A percentile compares a stretch with the other conserved stretches of the same genome.
phyloP scores from a whole-genome alignment of 129 eudicot species.

The Pseudognaphalium luteoalbum region DNA sequence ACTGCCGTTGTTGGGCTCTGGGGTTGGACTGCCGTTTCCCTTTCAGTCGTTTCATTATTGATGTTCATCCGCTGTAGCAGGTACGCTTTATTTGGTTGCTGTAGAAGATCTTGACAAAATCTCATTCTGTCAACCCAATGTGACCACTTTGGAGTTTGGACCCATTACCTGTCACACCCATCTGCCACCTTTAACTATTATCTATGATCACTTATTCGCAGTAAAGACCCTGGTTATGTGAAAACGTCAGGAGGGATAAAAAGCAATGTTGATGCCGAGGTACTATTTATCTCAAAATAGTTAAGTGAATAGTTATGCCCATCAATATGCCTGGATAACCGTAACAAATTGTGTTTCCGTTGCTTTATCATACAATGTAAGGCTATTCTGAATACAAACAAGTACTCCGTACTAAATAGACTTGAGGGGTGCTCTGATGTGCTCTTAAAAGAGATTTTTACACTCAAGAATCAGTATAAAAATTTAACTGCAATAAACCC shows the following conservation, averaged over 20 bases:
- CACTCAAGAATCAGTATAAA: neutral
- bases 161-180: neutral
- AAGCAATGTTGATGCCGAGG: slow-evolving; percentile 55
- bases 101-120: neutral
- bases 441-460: slow-evolving; percentile 5
- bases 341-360: neutral
- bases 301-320: slow-evolving; percentile 8
- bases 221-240: slow-evolving; percentile 90
- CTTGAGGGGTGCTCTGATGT: slow-evolving; percentile 1
- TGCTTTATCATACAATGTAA: neutral
- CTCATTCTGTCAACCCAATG: neutral
- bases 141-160: neutral
- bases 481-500: neutral
- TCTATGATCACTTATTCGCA: slow-evolving; percentile 42
- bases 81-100: slow-evolving; percentile 36
- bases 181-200: neutral
- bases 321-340: neutral
- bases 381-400: neutral
- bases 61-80: slow-evolving; percentile 86
- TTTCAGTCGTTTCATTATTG: slow-evolving; percentile 56
- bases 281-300: slow-evolving; percentile 20
- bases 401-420: neutral
- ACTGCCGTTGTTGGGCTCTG: slow-evolving; percentile 93
- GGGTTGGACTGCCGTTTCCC: slow-evolving; percentile 90
- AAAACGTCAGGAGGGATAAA: slow-evolving; percentile 39